Percentiles rank a stretch among this genome's conserved stretches.
These are phyloP conservation scores for Stenocarpella maydis DNA, from an alignment of 2,329 filamentous ascomycete species.

Conservation along the genomic window DNA sequence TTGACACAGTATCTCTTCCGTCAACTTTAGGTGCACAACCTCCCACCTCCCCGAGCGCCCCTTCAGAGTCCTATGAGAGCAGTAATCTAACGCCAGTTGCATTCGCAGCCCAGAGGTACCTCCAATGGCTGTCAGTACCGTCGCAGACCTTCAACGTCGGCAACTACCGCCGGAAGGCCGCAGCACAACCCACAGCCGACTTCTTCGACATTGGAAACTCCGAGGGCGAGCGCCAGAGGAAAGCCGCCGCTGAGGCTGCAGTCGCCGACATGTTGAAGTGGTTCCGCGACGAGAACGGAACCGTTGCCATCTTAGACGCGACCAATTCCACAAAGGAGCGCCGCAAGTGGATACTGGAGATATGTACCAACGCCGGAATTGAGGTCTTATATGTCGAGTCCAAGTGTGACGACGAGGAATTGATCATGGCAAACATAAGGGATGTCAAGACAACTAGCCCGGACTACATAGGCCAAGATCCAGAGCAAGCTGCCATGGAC, in stretches of 20 bases:
- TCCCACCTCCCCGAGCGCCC: conserved; percentile 32
- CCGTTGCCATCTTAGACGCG: conserved; percentile 93
- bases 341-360: conserved; percentile 88
- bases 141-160: conserved; percentile 98
- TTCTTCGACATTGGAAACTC: conserved; percentile 94
- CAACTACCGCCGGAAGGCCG: conserved; percentile 89
- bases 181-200: conserved; percentile 88
- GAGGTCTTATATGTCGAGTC: conserved; percentile 97
- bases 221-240: conserved; percentile 89
- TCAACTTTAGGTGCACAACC: conserved; percentile 32
- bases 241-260: conserved; percentile 88
- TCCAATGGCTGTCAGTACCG: conserved; percentile 94
- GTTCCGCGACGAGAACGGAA: conserved; percentile 78
- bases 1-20: conserved; percentile 25
- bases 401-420: conserved; percentile 92
- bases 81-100: conserved; percentile 35
- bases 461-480: conserved; percentile 93
- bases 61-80: conserved; percentile 34
- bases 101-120: conserved; percentile 81
- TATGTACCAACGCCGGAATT: conserved; percentile 77
- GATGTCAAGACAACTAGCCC: conserved; percentile 97
- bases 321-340: conserved; percentile 95
- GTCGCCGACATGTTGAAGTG: conserved; percentile 93
- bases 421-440: conserved; percentile 98
- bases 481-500: conserved; percentile 87